These are phyloP conservation scores for Fremontodendron californicum DNA, from an alignment of 345 rosid species.

Conservation along the genomic window DNA sequence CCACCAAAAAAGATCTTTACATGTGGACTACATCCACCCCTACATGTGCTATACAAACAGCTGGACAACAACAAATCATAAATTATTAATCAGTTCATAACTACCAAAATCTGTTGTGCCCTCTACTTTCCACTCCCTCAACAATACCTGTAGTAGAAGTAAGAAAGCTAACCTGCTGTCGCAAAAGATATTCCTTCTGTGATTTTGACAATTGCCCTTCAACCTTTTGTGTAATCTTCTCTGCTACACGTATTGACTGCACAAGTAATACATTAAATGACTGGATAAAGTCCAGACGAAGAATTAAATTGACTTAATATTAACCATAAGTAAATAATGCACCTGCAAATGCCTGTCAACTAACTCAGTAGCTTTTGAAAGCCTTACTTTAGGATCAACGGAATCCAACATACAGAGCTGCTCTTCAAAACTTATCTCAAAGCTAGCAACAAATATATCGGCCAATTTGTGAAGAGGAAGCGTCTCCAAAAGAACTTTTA, in stretches of 20 bases:
- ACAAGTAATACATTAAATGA: slow-evolving; percentile 30
- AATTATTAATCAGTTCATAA: background rate
- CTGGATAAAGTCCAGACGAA: slow-evolving; percentile 22
- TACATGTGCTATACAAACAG: background rate
- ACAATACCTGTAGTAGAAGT: background rate
- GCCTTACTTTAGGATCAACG: slow-evolving; percentile 83
- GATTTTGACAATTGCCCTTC: slow-evolving; percentile 98
- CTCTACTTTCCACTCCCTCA: background rate
- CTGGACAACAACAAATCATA: background rate
- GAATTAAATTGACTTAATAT: slow-evolving; percentile 8
- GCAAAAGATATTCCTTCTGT: slow-evolving; percentile 97
- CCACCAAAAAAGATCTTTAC: background rate
- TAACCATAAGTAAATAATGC: slow-evolving; percentile 21
- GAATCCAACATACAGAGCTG: slow-evolving; percentile 93
- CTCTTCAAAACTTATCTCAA: slow-evolving; percentile 98
- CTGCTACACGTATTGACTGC: slow-evolving; percentile 99
- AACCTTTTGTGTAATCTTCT: slow-evolving; percentile 97
- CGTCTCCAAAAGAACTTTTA: slow-evolving; percentile 92
- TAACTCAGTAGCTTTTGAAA: slow-evolving; percentile 92
- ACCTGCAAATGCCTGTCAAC: slow-evolving; percentile 99
- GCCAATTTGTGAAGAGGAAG: slow-evolving; percentile 96
- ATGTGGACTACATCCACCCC: background rate
- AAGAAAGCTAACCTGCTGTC: slow-evolving; percentile 81
- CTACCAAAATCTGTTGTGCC: background rate
- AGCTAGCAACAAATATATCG: slow-evolving; percentile 99